A percentile compares a stretch with the other conserved stretches of the same genome.
phyloP scores from a whole-genome alignment of 2,329 filamentous ascomycete species.

The Talaromyces sp. region DNA sequence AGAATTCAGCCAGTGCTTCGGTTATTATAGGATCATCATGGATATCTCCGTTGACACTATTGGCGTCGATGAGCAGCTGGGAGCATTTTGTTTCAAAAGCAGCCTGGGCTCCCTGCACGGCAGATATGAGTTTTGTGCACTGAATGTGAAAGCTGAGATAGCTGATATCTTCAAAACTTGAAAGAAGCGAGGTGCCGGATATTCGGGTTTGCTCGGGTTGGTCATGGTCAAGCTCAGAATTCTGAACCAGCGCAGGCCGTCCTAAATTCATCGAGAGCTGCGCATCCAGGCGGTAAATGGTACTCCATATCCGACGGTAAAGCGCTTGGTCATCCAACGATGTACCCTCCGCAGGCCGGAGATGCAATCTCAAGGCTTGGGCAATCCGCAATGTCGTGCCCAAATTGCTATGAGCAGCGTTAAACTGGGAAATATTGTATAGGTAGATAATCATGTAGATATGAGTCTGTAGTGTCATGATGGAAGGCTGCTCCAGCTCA shows the following conservation, averaged over 20 bases:
- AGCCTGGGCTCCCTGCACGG: slow-evolving; percentile 28
- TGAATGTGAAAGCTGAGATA: slow-evolving; percentile 37
- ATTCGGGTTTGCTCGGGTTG: background rate
- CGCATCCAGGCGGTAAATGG: slow-evolving; percentile 43
- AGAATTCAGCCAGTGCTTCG: slow-evolving; percentile 19
- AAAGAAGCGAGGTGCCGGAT: slow-evolving; percentile 23
- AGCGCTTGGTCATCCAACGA: slow-evolving; percentile 33
- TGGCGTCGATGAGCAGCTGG: background rate
- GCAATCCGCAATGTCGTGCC: slow-evolving; percentile 39
- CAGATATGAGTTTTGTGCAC: slow-evolving; percentile 29
- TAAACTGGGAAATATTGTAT: slow-evolving; percentile 42
- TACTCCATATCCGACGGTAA: slow-evolving; percentile 49
- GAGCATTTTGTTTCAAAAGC: slow-evolving; percentile 21
- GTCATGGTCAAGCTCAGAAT: slow-evolving; percentile 25
- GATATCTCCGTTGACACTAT: background rate
- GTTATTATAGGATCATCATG: background rate
- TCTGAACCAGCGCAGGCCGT: slow-evolving; percentile 35
- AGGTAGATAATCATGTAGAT: slow-evolving; percentile 41
- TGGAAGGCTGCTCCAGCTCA: slow-evolving; percentile 43
- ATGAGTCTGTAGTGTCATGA: slow-evolving; percentile 44
- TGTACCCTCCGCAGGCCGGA: slow-evolving; percentile 34
- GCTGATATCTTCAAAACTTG: slow-evolving; percentile 29
- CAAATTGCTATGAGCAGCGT: slow-evolving; percentile 39
- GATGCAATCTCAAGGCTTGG: slow-evolving; percentile 43
- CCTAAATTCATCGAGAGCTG: slow-evolving; percentile 45